phyloP scores from a whole-genome alignment of 2,329 filamentous ascomycete genomes.

The Botryotinia convoluta region DNA sequence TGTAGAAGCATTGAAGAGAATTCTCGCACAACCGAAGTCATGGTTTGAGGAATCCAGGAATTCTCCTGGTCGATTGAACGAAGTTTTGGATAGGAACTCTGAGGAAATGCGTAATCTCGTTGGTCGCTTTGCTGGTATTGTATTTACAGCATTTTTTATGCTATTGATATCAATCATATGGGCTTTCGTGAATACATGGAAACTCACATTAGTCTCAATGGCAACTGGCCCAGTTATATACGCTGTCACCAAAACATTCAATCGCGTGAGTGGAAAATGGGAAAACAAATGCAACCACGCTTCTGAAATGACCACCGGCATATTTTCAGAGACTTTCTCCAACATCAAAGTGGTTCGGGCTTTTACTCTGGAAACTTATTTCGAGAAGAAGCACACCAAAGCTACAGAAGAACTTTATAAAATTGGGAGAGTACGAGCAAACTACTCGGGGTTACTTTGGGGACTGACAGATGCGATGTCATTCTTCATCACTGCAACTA shows the following conservation, averaged over 20 bases:
- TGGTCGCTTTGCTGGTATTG: conserved; percentile 70
- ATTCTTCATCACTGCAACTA: conserved; percentile 69
- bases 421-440: conserved; percentile 63
- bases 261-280: conserved; percentile 66
- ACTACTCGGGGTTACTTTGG: conserved; percentile 67
- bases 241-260: conserved; percentile 62
- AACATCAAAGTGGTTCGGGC: conserved; percentile 78
- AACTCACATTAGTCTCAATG: conserved; percentile 74
- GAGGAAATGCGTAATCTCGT: conserved; percentile 86
- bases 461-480: conserved; percentile 74
- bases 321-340: conserved; percentile 72
- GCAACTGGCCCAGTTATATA: conserved; percentile 67
- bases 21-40: conserved; percentile 70
- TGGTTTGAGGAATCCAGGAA: conserved; percentile 77
- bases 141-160: conserved; percentile 67
- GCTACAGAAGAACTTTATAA: conserved; percentile 53
- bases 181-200: conserved; percentile 75
- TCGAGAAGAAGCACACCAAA: conserved; percentile 59
- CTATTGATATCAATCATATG: conserved; percentile 67
- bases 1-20: conserved; percentile 61
- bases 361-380: conserved; percentile 70
- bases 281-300: conserved; percentile 66
- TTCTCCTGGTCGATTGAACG: conserved; percentile 59
- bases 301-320: conserved; percentile 55
- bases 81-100: conserved; percentile 74